These are phyloP conservation scores for Diaporthe humulicola DNA, from an alignment of 2,329 filamentous ascomycete species.

Conservation along the genomic window DNA sequence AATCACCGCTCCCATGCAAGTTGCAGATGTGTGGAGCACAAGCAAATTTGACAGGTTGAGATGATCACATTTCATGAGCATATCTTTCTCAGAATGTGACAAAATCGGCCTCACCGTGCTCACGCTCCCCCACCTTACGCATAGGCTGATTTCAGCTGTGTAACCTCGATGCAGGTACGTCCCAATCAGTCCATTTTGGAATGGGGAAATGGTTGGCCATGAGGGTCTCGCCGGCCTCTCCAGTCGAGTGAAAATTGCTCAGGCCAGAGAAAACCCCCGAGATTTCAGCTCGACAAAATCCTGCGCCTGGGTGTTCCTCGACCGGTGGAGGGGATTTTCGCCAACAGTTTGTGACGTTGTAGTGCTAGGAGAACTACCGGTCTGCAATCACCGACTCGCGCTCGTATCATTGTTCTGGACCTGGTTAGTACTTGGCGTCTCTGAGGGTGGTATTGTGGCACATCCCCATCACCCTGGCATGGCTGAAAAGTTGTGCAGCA, in stretches of 20 bases:
- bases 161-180: slow-evolving; percentile 14
- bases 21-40: slow-evolving; percentile 7
- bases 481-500: neutral
- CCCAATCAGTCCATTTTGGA: slow-evolving; percentile 3
- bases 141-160: slow-evolving; percentile 21
- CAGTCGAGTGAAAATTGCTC: neutral
- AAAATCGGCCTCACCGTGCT: neutral
- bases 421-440: neutral
- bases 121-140: neutral
- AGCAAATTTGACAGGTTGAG: slow-evolving; percentile 31
- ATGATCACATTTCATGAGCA: slow-evolving; percentile 21
- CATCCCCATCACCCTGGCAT: neutral
- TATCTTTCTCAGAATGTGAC: slow-evolving; percentile 5
- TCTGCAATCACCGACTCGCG: neutral
- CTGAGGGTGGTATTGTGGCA: neutral
- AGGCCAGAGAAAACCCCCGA: neutral
- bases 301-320: neutral
- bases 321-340: neutral
- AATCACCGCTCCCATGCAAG: slow-evolving; percentile 13
- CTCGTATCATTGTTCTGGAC: neutral
- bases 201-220: neutral
- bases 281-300: neutral
- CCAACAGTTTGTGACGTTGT: neutral
- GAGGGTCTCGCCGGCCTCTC: neutral
- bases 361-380: neutral